Conservation (phyloP, 1,139 yeast species). For the Hanseniaspora uvarum region DNA sequence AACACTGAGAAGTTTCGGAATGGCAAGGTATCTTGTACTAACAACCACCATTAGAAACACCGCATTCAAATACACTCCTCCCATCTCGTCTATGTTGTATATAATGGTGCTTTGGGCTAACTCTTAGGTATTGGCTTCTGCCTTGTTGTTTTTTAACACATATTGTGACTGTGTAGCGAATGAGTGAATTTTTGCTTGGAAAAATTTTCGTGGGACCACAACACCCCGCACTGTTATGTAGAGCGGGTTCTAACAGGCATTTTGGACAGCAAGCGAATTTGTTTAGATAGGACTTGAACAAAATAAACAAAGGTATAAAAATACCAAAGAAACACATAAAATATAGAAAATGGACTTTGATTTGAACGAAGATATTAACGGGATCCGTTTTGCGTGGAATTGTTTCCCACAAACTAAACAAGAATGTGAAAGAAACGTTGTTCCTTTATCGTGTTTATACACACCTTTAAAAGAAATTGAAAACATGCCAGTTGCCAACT, state of each 20-base stretch:
- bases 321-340: not conserved
- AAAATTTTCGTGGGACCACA: not conserved
- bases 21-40: slow-evolving; percentile 17
- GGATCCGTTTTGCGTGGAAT: slow-evolving; percentile 87
- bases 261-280: too few relatives aligned
- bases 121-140: not conserved
- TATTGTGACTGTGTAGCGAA: slow-evolving; percentile 28
- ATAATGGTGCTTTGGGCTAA: not conserved
- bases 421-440: slow-evolving; percentile 86
- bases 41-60: not conserved
- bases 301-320: not conserved
- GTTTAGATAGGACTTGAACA: too few relatives aligned
- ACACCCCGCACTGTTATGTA: too few relatives aligned
- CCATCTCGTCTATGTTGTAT: not conserved
- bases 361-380: slow-evolving; percentile 75
- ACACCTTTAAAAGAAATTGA: slow-evolving; percentile 80
- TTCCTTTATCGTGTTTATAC: slow-evolving; percentile 88
- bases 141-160: not conserved
- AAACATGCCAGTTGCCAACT: slow-evolving; percentile 69
- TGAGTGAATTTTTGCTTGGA: slow-evolving; percentile 53
- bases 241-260: too few relatives aligned
- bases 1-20: not conserved
- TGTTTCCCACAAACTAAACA: slow-evolving; percentile 76
- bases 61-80: not conserved
- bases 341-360: slow-evolving; percentile 52